Base-by-base conservation (phyloP, 371 early-diverging fungal species). In the Batkoa obscura region DNA sequence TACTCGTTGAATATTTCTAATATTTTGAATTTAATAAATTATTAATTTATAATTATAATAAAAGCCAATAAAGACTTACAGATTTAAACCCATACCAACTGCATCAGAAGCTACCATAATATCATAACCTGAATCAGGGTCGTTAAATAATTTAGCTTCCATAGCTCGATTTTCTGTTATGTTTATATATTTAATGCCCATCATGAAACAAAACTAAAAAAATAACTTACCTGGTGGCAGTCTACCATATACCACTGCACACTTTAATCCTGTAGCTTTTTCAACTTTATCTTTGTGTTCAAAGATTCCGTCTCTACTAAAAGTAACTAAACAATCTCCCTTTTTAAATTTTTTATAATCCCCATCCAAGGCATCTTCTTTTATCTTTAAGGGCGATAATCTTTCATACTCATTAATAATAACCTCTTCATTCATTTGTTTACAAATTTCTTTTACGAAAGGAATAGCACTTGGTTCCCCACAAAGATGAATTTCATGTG, bases 51-150 rank as follows among this genome's bases (percentile, higher is more conserved):
- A 23, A 23, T 23, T 23, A 23, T 23, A 33, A 31, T 2, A 12
- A 33, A 30, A 39, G n/a, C 46, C 15, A 30, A 2, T 30, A 2
- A 33, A 59, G 31, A 67, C 76, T 62, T 71, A 81, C 83, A 96
- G 59, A 63, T 96, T 94, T 2, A 94, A 70, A 0, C 97, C 97
- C 95, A 96, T 94, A 33, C 97, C 97, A 43, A 96, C 78, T 0
- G 97, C 97, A 70, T 96, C 97, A 46, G 88, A 87, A 3, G 95
- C 92, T 10, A 96, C 88, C 15, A 96, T 64, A 0, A 95, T 84
- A 59, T 89, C 81, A 57, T 82, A 80, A 8, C 72, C 81, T 50
- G 77, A 77, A n/a, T 73, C 60, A 1, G 83, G 82, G 53, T 87
- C 86, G 63, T 96, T 96, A 60, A 96, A 96, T 33, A 84, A 67